Evolutionary conservation across 1,284 basidiomycete species (phyloP), one percentile per base, ranked within the genome.

Genomic region (Cystobasidium slooffiae): DNA sequence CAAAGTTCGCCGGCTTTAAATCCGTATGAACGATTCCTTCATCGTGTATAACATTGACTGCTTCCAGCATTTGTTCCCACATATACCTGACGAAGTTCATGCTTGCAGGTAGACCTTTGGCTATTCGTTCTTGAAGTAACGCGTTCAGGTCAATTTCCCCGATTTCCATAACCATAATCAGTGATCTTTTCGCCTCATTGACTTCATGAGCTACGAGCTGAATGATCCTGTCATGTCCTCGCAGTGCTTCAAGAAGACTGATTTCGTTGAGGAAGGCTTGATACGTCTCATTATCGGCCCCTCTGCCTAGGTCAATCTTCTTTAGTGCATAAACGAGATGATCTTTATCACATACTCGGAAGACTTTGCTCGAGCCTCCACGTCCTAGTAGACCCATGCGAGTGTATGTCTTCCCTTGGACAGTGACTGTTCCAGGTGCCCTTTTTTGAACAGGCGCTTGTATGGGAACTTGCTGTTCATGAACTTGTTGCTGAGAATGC

Each of bases 31-130:
- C 93, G 75, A 97, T 96, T 82, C 94, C 95, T 84, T 95, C 93
- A 76, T 94, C 91, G 80, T 97, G 94, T 62, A 97, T 94, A 56
- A 96, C 90, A 75, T 96, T 91, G 9, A 97, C 94, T 0, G 94
- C 94, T 85, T 96, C 90, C 62, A 97, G 84, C 92, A 97, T 97
- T 93, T 97, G 94, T 80, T 96, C 91, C 93, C 93, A 97, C 80
- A 94, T 95, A 80, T 94, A 91, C 12, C 92, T 89, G 51, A 97
- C 88, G 88, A 94, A 96, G 75, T 94, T 90, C 86, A 94, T 90
- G 81, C 94, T 92, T 79, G 96, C 81, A 0, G 90, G 86, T 80
- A 93, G 88, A 77, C 88, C 90, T 41, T 47, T 51, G 24, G 44
- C 46, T 81, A 89, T 87, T 81, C 92, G 90, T 77, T 94, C 92